phyloP scores from a whole-genome alignment of 345 rosid genomes.

The Kernera saxatilis region DNA sequence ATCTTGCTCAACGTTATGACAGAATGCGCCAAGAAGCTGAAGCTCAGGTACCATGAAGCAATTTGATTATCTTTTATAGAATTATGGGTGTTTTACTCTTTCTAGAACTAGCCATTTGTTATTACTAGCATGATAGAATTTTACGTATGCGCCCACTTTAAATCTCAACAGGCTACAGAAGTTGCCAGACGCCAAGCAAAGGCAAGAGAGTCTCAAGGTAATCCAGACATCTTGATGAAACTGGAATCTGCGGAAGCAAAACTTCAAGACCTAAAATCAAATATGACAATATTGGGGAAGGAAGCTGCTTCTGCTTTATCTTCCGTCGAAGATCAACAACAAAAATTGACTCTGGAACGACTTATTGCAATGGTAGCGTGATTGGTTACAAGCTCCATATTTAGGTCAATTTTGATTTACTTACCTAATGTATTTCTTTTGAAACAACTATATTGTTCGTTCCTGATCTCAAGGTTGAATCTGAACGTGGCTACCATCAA shows the following conservation, averaged over 20 bases:
- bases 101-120: not conserved
- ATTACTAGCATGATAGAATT: not conserved
- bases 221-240: constrained; percentile 66
- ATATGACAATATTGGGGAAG: constrained; percentile 76
- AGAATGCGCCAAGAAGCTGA: constrained; percentile 97
- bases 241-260: constrained; percentile 84
- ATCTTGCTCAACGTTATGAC: constrained; percentile 97
- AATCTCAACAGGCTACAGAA: constrained; percentile 80
- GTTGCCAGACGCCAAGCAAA: constrained; percentile 86
- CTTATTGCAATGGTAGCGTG: constrained; percentile 80
- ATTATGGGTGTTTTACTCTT: not conserved
- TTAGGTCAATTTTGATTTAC: constrained; percentile 1
- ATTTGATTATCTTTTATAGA: not conserved
- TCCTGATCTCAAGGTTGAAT: constrained; percentile 58
- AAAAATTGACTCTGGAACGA: constrained; percentile 86
- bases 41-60: constrained; percentile 62
- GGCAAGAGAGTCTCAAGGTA: constrained; percentile 75
- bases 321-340: constrained; percentile 96
- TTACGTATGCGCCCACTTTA: constrained; percentile 13
- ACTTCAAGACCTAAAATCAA: constrained; percentile 82
- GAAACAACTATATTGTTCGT: constrained; percentile 12
- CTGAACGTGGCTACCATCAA: constrained; percentile 84
- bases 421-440: not conserved
- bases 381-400: not conserved
- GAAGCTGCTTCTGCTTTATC: constrained; percentile 97